Evolutionary conservation across 495 filamentous ascomycete genomes (phyloP).

Genomic region (Hyaloscypha bicolor): DNA sequence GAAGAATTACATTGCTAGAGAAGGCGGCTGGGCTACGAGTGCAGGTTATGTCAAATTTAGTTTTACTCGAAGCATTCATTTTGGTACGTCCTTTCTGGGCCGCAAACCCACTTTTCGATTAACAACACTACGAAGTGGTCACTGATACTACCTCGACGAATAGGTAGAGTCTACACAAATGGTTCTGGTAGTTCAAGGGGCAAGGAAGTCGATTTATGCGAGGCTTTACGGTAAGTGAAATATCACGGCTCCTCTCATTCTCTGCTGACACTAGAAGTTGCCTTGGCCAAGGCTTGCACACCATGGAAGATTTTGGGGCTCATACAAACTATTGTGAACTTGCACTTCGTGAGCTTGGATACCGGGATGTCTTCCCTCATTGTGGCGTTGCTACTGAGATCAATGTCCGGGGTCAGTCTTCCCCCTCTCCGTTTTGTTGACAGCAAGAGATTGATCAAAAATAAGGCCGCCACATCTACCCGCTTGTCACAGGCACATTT

Average conservation of each 20-base stretch:
- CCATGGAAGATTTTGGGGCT: constrained; percentile 92
- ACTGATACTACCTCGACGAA: background rate
- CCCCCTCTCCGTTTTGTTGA: background rate
- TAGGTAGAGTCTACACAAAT: constrained; percentile 69
- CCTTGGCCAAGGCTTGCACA: constrained; percentile 90
- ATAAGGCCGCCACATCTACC: constrained; percentile 58
- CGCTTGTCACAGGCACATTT: constrained; percentile 86
- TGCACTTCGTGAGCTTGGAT: constrained; percentile 81
- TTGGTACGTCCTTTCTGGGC: constrained; percentile 45
- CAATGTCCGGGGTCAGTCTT: constrained; percentile 62
- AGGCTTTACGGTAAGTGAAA: constrained; percentile 66
- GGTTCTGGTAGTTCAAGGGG: constrained; percentile 63
- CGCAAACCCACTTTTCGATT: too few species aligned
- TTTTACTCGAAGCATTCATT: constrained; percentile 84
- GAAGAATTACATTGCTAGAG: constrained; percentile 98
- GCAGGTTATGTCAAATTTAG: constrained; percentile 88
- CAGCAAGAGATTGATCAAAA: background rate
- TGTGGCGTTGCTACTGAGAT: constrained; percentile 75
- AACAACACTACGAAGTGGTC: background rate
- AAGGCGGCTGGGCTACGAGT: constrained; percentile 78
- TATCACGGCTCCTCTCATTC: constrained; percentile 38
- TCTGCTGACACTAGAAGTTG: constrained; percentile 33
- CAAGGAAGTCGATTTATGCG: constrained; percentile 83
- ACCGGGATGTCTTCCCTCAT: constrained; percentile 82
- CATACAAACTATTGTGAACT: constrained; percentile 93